phyloP scores from a whole-genome alignment of 1,284 basidiomycete species.

The Microbotryomycetes sp. region DNA sequence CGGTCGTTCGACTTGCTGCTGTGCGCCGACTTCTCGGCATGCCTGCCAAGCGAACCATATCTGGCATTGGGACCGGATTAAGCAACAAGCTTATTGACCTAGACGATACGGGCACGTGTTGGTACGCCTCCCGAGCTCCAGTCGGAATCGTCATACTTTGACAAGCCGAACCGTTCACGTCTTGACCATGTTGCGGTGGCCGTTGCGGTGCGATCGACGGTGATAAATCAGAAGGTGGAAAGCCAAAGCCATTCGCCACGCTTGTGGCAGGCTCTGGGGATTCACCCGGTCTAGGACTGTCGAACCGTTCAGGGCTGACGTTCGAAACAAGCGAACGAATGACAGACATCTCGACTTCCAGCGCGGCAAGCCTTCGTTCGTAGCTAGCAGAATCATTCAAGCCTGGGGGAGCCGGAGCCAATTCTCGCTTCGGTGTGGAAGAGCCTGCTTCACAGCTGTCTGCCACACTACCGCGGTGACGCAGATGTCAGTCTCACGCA shows the following conservation, averaged over 20 bases:
- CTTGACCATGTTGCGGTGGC: too few species aligned
- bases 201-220: too few species aligned
- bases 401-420: not conserved
- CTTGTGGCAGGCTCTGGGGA: not conserved
- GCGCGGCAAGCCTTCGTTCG: constrained; percentile 1
- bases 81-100: not conserved
- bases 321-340: not conserved
- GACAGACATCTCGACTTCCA: not conserved
- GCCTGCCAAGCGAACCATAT: not conserved
- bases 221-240: not conserved
- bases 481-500: not conserved
- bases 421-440: not conserved
- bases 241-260: not conserved
- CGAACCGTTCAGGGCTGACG: not conserved
- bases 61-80: not conserved
- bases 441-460: not conserved
- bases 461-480: too few species aligned
- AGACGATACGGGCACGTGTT: not conserved
- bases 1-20: not conserved
- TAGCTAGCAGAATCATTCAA: not conserved
- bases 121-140: not conserved
- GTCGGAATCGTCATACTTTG: too few species aligned
- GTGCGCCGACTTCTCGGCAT: not conserved
- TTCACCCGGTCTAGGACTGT: not conserved
- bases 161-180: too few species aligned